Evolutionary conservation across 2,329 filamentous ascomycete species (phyloP), one percentile per base, ranked within the genome.

Genomic region (Ascochyta lentis): DNA sequence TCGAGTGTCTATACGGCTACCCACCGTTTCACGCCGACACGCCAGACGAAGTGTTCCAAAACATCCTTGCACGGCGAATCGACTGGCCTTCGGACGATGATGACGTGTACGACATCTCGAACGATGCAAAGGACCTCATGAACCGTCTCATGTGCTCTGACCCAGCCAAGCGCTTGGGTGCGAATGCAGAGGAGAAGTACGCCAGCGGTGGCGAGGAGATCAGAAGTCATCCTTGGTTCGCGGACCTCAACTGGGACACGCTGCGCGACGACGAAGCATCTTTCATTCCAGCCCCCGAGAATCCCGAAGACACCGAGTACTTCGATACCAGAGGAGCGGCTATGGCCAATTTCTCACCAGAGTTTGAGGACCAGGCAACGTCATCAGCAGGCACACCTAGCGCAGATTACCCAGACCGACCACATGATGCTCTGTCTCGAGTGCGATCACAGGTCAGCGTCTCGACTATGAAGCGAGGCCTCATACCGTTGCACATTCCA

Each of bases 261-360:
- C 78, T 99, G 19, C 83, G 96, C n/a, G 89, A 98, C 69, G 94
- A 98, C 61, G 93, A 97, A 70, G 92, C 96, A 3, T 92, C 96
- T 56, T 99, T 99, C 72, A 89, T 99, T 10, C 95, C 95, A 0
- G 90, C 91, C 37, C 89, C 90, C 1, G 92, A 96, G 69, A 94
- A 99, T 65, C 93, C 92, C 0, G 95, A 99, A 74, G 94, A 99
- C 70, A 99, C 95, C 0, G 96, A 99, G 71, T 99, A 99, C 71
- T 99, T 99, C 66, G 95, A 99, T 77, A 79, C 91, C 22, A 86
- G 95, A 63, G 95, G 95, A 26, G 95, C 95, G 15, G 96, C 92
- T 1, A 83, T 98, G 63, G 91, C 96, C 68, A 90, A 91, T 3
- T 99, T 99, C 74, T 88, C 90, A 0, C 92, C 96, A 60, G 95